Evolutionary conservation across 2,329 filamentous ascomycete genomes (phyloP).

Genomic region (Botrytis paeoniae): DNA sequence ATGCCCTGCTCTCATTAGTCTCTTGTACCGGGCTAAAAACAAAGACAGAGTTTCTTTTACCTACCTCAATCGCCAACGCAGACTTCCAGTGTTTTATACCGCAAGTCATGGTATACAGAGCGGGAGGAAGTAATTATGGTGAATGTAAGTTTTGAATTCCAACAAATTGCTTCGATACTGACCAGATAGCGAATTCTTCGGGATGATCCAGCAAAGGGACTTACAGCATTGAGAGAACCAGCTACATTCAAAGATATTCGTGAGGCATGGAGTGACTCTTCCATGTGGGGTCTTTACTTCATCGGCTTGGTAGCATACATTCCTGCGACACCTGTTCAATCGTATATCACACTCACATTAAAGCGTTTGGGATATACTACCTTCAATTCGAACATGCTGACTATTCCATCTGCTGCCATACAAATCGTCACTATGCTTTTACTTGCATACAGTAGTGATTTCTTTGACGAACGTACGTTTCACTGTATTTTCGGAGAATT

Average conservation of each 20-base stretch:
- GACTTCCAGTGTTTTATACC: neutral
- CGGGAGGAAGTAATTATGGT: conserved; percentile 61
- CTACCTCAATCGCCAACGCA: conserved; percentile 10
- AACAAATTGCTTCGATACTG: neutral
- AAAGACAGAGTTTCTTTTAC: neutral
- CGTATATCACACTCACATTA: conserved; percentile 31
- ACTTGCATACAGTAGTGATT: conserved; percentile 47
- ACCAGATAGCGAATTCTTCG: conserved; percentile 48
- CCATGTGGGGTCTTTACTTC: conserved; percentile 51
- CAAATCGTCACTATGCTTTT: conserved; percentile 40
- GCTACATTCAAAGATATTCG: conserved; percentile 46
- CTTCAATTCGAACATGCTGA: conserved; percentile 47
- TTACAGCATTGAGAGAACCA: conserved; percentile 51
- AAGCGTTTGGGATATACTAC: conserved; percentile 34
- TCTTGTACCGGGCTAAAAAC: neutral
- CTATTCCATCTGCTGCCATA: conserved; percentile 45
- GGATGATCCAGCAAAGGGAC: conserved; percentile 50
- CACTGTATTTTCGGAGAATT: conserved; percentile 37
- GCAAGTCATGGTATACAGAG: conserved; percentile 53
- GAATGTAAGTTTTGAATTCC: conserved; percentile 39
- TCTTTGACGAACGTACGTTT: conserved; percentile 40
- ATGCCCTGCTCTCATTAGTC: neutral
- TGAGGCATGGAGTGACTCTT: conserved; percentile 49
- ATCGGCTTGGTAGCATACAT: conserved; percentile 37
- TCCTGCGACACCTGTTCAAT: conserved; percentile 25